A percentile compares a stretch with the other conserved stretches of the same genome.
These are phyloP conservation scores for Beauveria sp. DNA, from an alignment of 2,329 filamentous ascomycete genomes.

Conservation along the genomic window DNA sequence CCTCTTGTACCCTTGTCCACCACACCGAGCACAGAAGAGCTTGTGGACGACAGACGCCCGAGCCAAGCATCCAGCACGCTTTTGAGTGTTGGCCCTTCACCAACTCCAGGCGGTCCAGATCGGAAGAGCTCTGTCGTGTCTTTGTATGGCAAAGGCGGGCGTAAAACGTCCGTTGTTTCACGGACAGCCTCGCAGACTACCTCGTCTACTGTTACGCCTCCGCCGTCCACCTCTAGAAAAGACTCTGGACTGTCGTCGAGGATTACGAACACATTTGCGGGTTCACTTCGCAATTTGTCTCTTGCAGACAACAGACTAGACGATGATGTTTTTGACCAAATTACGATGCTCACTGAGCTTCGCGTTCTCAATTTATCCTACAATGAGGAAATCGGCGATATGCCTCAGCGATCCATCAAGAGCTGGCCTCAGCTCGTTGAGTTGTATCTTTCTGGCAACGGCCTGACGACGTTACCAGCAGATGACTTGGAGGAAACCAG, in stretches of 20 bases:
- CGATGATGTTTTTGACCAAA: conserved; percentile 90
- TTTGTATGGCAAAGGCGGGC: conserved; percentile 66
- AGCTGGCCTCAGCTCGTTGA: conserved; percentile 87
- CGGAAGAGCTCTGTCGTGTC: conserved; percentile 83
- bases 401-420: conserved; percentile 80
- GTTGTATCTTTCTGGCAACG: conserved; percentile 91
- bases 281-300: conserved; percentile 74
- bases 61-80: conserved; percentile 76
- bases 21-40: conserved; percentile 70
- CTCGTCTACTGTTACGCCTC: conserved; percentile 38
- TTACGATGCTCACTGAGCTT: conserved; percentile 74
- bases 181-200: conserved; percentile 45
- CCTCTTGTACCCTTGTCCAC: conserved; percentile 39
- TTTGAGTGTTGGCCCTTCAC: conserved; percentile 68
- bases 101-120: conserved; percentile 45
- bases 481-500: conserved; percentile 91
- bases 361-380: conserved; percentile 89
- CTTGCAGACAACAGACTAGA: conserved; percentile 90
- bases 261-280: conserved; percentile 78
- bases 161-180: conserved; percentile 78
- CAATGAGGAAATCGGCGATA: conserved; percentile 79
- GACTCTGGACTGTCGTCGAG: conserved; percentile 81
- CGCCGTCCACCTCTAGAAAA: conserved; percentile 58
- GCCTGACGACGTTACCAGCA: conserved; percentile 80
- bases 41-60: conserved; percentile 62